A percentile compares a stretch with the other conserved stretches of the same genome.
phyloP scores from a whole-genome alignment of 2,329 filamentous ascomycete genomes.

The Cercospora sesami region DNA sequence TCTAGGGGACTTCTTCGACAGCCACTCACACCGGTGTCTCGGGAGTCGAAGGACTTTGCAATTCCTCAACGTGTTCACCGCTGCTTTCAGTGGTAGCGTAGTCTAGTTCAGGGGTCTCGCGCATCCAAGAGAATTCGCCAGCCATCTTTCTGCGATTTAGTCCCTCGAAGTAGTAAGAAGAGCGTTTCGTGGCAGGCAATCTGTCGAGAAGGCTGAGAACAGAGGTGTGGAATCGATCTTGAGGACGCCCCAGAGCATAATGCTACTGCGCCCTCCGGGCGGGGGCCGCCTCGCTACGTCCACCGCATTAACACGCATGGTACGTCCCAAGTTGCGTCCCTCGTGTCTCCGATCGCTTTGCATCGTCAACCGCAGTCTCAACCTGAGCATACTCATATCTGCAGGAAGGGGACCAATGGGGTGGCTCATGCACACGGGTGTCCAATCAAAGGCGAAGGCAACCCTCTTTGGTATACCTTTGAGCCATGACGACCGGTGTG shows the following conservation, averaged over 20 bases:
- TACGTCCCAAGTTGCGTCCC: not conserved
- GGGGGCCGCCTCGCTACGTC: not conserved
- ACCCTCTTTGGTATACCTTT: not conserved
- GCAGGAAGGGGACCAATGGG: not conserved
- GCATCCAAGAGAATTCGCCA: not conserved
- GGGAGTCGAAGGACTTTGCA: not conserved
- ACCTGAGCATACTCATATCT: not conserved
- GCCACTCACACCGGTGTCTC: not conserved
- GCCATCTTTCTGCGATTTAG: not conserved
- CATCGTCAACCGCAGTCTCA: not conserved
- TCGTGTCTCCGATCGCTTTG: not conserved
- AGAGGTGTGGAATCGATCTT: not conserved
- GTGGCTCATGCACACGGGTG: not conserved
- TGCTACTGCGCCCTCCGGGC: conserved; percentile 1
- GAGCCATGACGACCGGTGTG: not conserved
- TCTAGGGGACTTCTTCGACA: too few relatives aligned
- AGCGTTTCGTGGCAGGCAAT: not conserved
- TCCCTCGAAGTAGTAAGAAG: not conserved
- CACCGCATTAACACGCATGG: not conserved
- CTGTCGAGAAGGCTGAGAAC: not conserved
- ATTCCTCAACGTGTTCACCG: not conserved
- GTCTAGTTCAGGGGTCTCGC: not conserved
- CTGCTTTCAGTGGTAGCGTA: not conserved
- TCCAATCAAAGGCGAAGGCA: not conserved
- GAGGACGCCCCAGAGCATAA: conserved; percentile 1